Conservation (phyloP, 1,139 yeast species). For the Taiozyma sp. region DNA sequence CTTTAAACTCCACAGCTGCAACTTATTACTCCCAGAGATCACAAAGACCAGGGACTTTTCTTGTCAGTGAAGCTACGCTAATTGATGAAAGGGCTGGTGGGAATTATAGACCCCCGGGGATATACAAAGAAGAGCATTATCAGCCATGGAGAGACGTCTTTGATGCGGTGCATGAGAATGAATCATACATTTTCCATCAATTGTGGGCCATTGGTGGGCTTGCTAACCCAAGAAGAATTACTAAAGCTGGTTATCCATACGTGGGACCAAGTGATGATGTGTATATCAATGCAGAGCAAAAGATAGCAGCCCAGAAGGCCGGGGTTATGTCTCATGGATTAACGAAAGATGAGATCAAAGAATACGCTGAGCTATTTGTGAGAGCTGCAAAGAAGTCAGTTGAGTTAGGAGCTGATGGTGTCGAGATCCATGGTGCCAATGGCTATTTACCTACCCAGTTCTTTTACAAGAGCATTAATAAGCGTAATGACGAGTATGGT, state of each 20-base stretch:
- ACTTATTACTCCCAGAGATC: conserved; percentile 52
- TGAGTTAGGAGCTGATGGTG: conserved; percentile 33
- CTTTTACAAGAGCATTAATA: conserved; percentile 31
- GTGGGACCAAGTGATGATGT: conserved; percentile 20
- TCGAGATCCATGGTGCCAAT: conserved; percentile 35
- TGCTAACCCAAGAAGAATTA: conserved; percentile 17
- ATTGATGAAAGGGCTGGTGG: conserved; percentile 30
- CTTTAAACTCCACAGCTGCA: conserved; percentile 27
- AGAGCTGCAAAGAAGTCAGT: conserved; percentile 35
- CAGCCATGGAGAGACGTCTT: conserved; percentile 44
- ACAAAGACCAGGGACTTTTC: conserved; percentile 41
- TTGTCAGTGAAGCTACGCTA: conserved; percentile 39
- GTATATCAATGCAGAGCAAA: conserved; percentile 23
- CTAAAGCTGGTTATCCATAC: neutral
- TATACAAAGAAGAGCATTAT: conserved; percentile 37
- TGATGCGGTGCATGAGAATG: conserved; percentile 46
- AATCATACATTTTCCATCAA: conserved; percentile 47
- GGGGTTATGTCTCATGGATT: conserved; percentile 31
- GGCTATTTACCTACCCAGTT: conserved; percentile 32
- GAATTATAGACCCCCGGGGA: conserved; percentile 40
- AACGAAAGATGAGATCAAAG: conserved; percentile 32
- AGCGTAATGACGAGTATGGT: conserved; percentile 39
- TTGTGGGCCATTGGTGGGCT: conserved; percentile 36
- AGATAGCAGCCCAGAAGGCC: conserved; percentile 28
- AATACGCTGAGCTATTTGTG: conserved; percentile 19